These are phyloP conservation scores for Plantago ovata DNA, from an alignment of 257 asterid genomes.

Conservation along the genomic window DNA sequence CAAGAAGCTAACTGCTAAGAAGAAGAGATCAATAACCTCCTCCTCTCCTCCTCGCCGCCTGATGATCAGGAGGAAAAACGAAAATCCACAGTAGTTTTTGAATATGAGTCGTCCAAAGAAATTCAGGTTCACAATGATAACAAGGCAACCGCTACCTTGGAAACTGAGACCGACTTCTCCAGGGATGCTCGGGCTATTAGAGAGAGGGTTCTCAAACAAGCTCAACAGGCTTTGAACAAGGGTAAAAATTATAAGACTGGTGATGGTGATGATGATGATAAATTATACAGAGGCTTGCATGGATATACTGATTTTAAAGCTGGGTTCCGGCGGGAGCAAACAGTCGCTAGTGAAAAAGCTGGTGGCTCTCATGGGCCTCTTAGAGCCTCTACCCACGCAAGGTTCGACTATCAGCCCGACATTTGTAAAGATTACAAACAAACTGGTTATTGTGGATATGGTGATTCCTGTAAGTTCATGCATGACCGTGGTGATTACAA, in stretches of 20 bases:
- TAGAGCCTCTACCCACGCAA: constrained; percentile 90
- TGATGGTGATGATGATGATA: constrained; percentile 56
- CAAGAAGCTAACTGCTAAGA: constrained; percentile 61
- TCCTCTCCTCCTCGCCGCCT: too few relatives aligned
- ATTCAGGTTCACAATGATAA: constrained; percentile 84
- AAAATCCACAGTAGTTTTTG: constrained; percentile 46
- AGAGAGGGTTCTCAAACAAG: constrained; percentile 75
- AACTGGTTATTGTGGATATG: constrained; percentile 97
- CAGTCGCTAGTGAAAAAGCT: constrained; percentile 87
- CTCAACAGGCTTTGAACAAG: constrained; percentile 60
- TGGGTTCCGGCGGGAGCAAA: constrained; percentile 89
- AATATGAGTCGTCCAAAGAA: constrained; percentile 68
- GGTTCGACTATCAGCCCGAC: constrained; percentile 97
- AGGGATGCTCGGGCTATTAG: constrained; percentile 81
- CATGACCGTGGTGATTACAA: constrained; percentile 95
- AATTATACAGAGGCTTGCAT: constrained; percentile 68
- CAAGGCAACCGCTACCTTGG: constrained; percentile 76
- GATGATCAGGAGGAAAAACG: constrained; percentile 31
- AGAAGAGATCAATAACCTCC: constrained; percentile 30
- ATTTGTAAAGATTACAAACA: constrained; percentile 93
- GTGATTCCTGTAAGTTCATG: constrained; percentile 95
- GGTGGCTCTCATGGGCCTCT: constrained; percentile 95
- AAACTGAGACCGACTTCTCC: constrained; percentile 83
- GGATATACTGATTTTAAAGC: constrained; percentile 92
- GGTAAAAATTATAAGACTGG: constrained; percentile 55